Evolutionary conservation across 176 grass and related monocot species (phyloP), one percentile per base, ranked within the genome.

Genomic region (Triticum turgidum): DNA sequence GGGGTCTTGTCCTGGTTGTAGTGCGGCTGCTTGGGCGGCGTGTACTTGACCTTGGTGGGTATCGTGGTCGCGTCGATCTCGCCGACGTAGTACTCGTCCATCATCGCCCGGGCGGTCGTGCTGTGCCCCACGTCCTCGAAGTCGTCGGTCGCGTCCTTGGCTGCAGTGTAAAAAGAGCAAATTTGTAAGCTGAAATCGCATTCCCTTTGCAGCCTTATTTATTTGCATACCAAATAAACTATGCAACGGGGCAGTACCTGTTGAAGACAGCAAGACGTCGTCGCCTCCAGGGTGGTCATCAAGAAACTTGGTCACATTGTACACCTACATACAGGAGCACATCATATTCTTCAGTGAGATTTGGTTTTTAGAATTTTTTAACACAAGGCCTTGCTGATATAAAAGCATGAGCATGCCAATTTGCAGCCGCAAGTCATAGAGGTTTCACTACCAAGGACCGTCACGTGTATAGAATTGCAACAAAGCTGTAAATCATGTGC

Each of bases 261-360:
- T 95, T 80, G 96, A 92, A 79, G 93, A 94, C 52, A 98, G 62
- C 65, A 98, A 77, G 75, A 98, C 93, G 75, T 98, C 96, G 45
- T 98, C 96, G 61, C 96, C 96, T 79, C 96, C 96, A 79, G 96
- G 96, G 86, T 98, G 96, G 82, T 98, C 96, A 74, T 98, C 96
- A 56, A 96, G 87, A 76, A 98, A 98, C 78, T 94, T 98, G 64
- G 96, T 98, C 77, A 98, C 93, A 87, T 98, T 82, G 90, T 98
- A 96, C 63, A 98, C 96, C 96, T n/a, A n/a, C n/a, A n/a, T 96
- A 75, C 3, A 24, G 29, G 33, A 85, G 71, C 45, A 77, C 24
- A 85, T 9, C 4, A 73, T 7, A 39, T 41, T 20, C 1, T 45
- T 82, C 29, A 27, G 45, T 77, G 73, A 69, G 49, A 30, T 22